A percentile compares a stretch with the other conserved stretches of the same genome.
These are phyloP conservation scores for Saccharomyces hybrid DNA, from an alignment of 1,139 yeast genomes.

Conservation along the genomic window DNA sequence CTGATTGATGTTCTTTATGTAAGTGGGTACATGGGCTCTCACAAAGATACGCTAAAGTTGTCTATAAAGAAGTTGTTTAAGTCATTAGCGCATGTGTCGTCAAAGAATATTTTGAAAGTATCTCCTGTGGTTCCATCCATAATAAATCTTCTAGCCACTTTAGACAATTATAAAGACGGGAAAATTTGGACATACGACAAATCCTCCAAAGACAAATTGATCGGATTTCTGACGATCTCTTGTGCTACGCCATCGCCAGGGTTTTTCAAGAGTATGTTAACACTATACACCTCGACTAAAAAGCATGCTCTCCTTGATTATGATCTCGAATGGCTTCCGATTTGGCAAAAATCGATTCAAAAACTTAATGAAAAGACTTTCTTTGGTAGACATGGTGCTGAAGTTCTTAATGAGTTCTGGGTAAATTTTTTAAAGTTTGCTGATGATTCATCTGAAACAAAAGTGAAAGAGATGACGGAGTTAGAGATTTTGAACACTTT, in stretches of 20 bases:
- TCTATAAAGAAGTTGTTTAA: constrained; percentile 46
- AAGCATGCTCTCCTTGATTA: constrained; percentile 13
- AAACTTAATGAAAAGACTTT: constrained; percentile 19
- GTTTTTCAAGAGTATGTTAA: constrained; percentile 37
- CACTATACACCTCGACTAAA: constrained; percentile 12
- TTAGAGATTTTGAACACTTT: constrained; percentile 13
- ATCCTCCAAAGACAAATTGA: constrained; percentile 39
- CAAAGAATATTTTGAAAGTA: constrained; percentile 37
- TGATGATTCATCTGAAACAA: not conserved
- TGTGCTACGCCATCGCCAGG: constrained; percentile 45
- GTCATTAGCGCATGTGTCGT: constrained; percentile 40
- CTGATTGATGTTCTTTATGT: constrained; percentile 32
- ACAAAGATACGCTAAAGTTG: constrained; percentile 37
- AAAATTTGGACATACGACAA: constrained; percentile 47
- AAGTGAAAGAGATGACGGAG: constrained; percentile 3
- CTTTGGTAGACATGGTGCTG: constrained; percentile 22
- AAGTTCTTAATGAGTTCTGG: constrained; percentile 25
- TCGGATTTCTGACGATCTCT: constrained; percentile 44
- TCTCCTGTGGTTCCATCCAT: constrained; percentile 43
- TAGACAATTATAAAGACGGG: constrained; percentile 31
- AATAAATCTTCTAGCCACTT: not conserved
- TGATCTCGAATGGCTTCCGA: constrained; percentile 19
- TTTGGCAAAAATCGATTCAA: constrained; percentile 21
- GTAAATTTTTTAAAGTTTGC: constrained; percentile 8
- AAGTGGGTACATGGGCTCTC: constrained; percentile 19